Conservation (phyloP, 2,329 filamentous ascomycete genomes). For the Capronia epimyces region DNA sequence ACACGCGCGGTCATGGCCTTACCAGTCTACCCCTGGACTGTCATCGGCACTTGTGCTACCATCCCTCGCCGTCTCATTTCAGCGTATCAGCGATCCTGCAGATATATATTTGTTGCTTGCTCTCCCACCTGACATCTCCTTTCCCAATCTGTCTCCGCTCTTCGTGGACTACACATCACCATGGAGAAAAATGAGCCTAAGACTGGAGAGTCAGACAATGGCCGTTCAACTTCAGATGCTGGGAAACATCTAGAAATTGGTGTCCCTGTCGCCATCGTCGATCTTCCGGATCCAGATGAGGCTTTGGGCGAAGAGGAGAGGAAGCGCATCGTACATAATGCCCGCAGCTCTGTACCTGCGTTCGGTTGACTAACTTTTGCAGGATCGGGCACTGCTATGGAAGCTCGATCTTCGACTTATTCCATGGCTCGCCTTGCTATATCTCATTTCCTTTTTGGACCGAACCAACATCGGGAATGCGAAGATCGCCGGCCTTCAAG, state of each 20-base stretch:
- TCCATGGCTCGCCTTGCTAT: constrained; percentile 45
- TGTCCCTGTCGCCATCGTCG: constrained; percentile 11
- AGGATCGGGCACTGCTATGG: constrained; percentile 44
- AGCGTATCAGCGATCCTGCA: background rate
- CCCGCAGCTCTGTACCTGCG: background rate
- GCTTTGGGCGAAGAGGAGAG: constrained; percentile 60
- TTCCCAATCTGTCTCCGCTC: background rate
- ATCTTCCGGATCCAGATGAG: constrained; percentile 54
- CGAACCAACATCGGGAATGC: constrained; percentile 72
- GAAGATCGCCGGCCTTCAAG: constrained; percentile 52
- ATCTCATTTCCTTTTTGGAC: constrained; percentile 35
- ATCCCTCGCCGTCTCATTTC: background rate
- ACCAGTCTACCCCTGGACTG: background rate
- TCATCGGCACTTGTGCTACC: background rate
- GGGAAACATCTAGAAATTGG: constrained; percentile 20
- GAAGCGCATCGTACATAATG: constrained; percentile 51
- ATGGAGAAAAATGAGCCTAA: constrained; percentile 13
- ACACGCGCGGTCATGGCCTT: background rate
- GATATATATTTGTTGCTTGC: background rate
- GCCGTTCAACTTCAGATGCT: constrained; percentile 7
- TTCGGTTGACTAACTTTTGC: constrained; percentile 3
- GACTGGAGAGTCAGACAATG: constrained; percentile 13
- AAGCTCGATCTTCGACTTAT: constrained; percentile 44
- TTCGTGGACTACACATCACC: background rate
- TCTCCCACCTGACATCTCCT: background rate